Conservation (phyloP, 1,139 yeast species). For the Saccharomyces pastorianus region DNA sequence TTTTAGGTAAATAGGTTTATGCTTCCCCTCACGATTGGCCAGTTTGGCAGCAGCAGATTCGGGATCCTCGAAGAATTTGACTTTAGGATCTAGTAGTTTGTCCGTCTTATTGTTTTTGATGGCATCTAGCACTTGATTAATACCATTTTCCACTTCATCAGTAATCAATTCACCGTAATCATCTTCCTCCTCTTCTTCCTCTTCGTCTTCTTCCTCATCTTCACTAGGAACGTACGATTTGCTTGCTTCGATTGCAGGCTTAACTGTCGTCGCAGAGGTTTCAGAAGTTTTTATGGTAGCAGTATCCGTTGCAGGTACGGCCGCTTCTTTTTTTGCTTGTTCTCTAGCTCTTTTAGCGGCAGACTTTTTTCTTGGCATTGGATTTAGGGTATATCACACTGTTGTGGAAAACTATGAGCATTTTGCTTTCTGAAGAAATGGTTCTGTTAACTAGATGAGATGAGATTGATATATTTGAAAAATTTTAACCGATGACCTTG, state of each 20-base stretch:
- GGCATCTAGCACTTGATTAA: constrained; percentile 61
- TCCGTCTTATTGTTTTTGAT: constrained; percentile 57
- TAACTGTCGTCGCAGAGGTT: constrained; percentile 9
- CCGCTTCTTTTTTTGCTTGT: constrained; percentile 28
- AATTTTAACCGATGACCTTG: not conserved
- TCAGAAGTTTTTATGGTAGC: constrained; percentile 21
- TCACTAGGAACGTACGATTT: constrained; percentile 19
- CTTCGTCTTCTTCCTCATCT: constrained; percentile 21
- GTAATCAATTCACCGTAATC: constrained; percentile 85
- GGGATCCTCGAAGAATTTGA: constrained; percentile 63
- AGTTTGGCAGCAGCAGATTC: constrained; percentile 34
- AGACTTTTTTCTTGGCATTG: constrained; percentile 87
- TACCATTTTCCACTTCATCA: constrained; percentile 74
- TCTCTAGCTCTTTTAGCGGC: constrained; percentile 72
- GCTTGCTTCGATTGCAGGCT: constrained; percentile 22
- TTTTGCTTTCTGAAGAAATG: not conserved
- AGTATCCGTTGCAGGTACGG: constrained; percentile 6
- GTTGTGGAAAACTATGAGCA: not conserved
- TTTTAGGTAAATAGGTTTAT: constrained; percentile 79
- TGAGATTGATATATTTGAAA: not conserved
- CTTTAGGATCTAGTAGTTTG: constrained; percentile 54
- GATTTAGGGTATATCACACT: not conserved
- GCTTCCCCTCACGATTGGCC: constrained; percentile 33
- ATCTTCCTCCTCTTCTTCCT: constrained; percentile 70
- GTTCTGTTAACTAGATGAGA: not conserved